Evolutionary conservation across 2,329 filamentous ascomycete genomes (phyloP).

Genomic region (Penicillium concentricum): DNA sequence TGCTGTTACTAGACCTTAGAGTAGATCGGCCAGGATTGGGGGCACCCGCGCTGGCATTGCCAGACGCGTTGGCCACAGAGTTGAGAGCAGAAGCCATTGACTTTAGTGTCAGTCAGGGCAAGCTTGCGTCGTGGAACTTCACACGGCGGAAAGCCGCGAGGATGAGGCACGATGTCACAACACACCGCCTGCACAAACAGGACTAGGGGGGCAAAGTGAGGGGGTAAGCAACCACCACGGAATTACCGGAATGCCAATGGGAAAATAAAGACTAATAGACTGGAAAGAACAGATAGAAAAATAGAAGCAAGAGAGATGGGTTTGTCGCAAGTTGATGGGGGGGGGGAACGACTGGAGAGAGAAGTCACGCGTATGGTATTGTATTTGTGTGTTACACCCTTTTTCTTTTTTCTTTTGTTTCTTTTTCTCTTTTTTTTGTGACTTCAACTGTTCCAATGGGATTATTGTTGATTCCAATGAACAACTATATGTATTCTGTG

Average conservation of each 20-base stretch:
- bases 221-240: slow-evolving; percentile 8
- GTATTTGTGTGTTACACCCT: slow-evolving; percentile 10
- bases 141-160: slow-evolving; percentile 37
- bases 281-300: slow-evolving; percentile 4
- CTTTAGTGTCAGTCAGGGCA: slow-evolving; percentile 29
- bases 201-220: slow-evolving; percentile 12
- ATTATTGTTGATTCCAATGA: neutral
- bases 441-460: neutral
- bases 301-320: slow-evolving; percentile 5
- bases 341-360: neutral
- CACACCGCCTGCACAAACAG: slow-evolving; percentile 41
- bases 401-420: neutral
- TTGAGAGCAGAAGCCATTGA: slow-evolving; percentile 45
- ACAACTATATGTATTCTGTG: neutral
- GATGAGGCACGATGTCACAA: slow-evolving; percentile 33
- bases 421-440: neutral
- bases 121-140: slow-evolving; percentile 37
- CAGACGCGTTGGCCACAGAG: slow-evolving; percentile 36
- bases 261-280: slow-evolving; percentile 1
- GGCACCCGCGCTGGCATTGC: slow-evolving; percentile 40
- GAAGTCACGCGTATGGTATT: slow-evolving; percentile 13
- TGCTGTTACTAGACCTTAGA: slow-evolving; percentile 51
- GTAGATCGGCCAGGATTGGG: slow-evolving; percentile 44
- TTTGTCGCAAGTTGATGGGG: slow-evolving; percentile 8
- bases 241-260: slow-evolving; percentile 10